Evolutionary conservation across 192 early-diverging fungal genomes (phyloP).

Genomic region (Podila minutissima): DNA sequence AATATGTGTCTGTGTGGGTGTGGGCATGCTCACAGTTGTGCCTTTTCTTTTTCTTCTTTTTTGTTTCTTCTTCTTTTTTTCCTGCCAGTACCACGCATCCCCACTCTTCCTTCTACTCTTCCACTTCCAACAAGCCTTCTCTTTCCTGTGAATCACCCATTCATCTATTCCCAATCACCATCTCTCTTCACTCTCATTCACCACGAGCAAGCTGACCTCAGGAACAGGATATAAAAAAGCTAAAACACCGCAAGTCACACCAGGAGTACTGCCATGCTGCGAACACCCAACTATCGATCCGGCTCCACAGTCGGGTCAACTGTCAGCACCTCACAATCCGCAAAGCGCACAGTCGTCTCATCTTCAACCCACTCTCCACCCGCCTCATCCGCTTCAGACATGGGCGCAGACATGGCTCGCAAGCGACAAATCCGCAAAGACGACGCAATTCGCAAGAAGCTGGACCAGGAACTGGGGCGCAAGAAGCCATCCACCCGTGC

Average conservation of each 20-base stretch:
- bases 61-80: not conserved
- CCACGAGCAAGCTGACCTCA: not conserved
- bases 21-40: not conserved
- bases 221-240: not conserved
- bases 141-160: not conserved
- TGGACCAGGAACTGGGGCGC: constrained; percentile 68
- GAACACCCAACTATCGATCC: not conserved
- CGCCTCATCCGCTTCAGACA: not conserved
- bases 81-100: not conserved
- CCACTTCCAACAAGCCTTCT: not conserved
- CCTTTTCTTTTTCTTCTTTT: not conserved
- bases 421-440: constrained; percentile 55
- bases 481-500: constrained; percentile 22
- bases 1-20: too few species aligned
- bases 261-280: not conserved
- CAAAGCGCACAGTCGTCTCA: not conserved
- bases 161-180: not conserved
- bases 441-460: constrained; percentile 75
- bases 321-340: not conserved
- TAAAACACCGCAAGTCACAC: not conserved
- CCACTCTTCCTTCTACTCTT: not conserved
- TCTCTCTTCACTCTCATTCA: not conserved
- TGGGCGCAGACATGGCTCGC: constrained; percentile 8
- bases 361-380: not conserved
- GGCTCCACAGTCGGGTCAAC: not conserved